Evolutionary conservation across 768 basidiomycete species (phyloP).

Genomic region (Phylloporus scabripes): DNA sequence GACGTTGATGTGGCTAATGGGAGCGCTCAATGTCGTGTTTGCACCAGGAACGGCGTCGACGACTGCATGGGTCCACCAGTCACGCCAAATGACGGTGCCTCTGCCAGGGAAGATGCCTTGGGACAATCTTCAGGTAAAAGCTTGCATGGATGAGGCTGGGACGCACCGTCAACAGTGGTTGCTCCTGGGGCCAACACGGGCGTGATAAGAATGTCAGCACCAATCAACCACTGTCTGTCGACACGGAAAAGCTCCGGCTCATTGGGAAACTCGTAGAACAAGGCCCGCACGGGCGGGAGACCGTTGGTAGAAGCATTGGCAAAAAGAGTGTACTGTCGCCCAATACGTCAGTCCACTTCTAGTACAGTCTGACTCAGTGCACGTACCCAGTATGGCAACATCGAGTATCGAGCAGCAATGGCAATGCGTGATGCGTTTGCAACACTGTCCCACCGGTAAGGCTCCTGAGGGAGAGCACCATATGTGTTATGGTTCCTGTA

Average conservation of each 20-base stretch:
- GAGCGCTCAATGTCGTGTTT: conserved; percentile 53
- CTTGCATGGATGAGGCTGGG: not conserved
- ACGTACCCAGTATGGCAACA: conserved; percentile 77
- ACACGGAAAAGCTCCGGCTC: conserved; percentile 59
- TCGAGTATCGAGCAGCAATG: conserved; percentile 62
- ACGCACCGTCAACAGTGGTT: conserved; percentile 57
- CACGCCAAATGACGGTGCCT: conserved; percentile 56
- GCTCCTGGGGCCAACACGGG: conserved; percentile 69
- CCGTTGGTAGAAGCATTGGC: conserved; percentile 60
- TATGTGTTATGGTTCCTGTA: conserved; percentile 72
- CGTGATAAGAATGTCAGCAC: conserved; percentile 65
- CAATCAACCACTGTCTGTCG: conserved; percentile 69
- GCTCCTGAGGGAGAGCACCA: conserved; percentile 70
- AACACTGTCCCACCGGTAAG: conserved; percentile 77
- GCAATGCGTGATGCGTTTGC: conserved; percentile 68
- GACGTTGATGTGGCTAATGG: conserved; percentile 70
- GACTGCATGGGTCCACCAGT: conserved; percentile 65
- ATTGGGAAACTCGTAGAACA: conserved; percentile 76
- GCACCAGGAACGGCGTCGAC: conserved; percentile 39
- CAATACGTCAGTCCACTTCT: too few relatives aligned
- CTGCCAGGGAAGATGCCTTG: conserved; percentile 41
- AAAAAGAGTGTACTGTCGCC: conserved; percentile 61
- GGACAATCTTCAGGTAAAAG: not conserved
- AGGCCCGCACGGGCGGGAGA: conserved; percentile 66
- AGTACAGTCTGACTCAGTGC: conserved; percentile 31